Evolutionary conservation across 164 flowering plant genomes (phyloP).

Genomic region (Tinospora cordifolia): DNA sequence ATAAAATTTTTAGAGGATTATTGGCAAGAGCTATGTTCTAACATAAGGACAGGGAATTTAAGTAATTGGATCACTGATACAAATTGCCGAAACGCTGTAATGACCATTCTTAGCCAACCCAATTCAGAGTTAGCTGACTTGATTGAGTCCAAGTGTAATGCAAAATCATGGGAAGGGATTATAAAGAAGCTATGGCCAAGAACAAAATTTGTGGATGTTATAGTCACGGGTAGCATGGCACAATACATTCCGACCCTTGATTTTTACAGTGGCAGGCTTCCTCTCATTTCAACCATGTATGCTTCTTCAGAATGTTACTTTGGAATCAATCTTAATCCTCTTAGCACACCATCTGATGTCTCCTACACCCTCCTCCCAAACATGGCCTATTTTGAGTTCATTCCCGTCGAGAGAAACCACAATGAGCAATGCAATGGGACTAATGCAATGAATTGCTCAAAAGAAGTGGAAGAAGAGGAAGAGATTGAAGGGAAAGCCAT

Average conservation of each 20-base stretch:
- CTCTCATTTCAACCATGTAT: slow-evolving; percentile 63
- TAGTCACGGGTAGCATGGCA: slow-evolving; percentile 71
- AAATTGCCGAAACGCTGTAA: slow-evolving; percentile 30
- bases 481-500: slow-evolving; percentile 23
- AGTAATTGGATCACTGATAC: slow-evolving; percentile 44
- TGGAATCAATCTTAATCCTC: slow-evolving; percentile 56
- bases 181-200: slow-evolving; percentile 60
- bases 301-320: slow-evolving; percentile 71
- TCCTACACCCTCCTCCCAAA: slow-evolving; percentile 59
- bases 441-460: slow-evolving; percentile 10
- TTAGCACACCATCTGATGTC: slow-evolving; percentile 49
- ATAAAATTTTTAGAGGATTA: slow-evolving; percentile 56
- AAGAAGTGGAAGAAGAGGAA: slow-evolving; percentile 13
- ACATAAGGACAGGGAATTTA: slow-evolving; percentile 47
- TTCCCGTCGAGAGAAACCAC: slow-evolving; percentile 34
- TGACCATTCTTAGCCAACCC: slow-evolving; percentile 30
- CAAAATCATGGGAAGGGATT: slow-evolving; percentile 51
- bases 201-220: slow-evolving; percentile 61
- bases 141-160: slow-evolving; percentile 33
- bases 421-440: slow-evolving; percentile 19
- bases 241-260: slow-evolving; percentile 59
- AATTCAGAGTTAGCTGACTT: slow-evolving; percentile 36
- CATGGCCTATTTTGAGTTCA: slow-evolving; percentile 70
- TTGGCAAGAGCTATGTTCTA: slow-evolving; percentile 43
- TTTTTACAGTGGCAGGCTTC: slow-evolving; percentile 50